Evolutionary conservation across 768 basidiomycete genomes (phyloP), one percentile per base, ranked within the genome.

Genomic region (Lentinula aciculospora): DNA sequence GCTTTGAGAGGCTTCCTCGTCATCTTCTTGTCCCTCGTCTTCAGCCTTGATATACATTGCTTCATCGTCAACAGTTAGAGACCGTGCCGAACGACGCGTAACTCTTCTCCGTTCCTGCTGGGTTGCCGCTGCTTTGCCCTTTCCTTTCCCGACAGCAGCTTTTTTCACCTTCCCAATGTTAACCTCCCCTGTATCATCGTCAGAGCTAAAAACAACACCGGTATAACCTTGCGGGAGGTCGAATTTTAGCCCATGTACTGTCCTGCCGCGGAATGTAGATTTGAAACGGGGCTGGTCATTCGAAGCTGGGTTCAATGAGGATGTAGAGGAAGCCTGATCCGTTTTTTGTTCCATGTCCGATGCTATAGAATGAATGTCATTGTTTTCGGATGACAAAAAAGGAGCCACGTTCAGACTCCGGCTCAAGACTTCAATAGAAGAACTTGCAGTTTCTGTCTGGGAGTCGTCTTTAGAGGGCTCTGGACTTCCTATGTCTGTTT

Each of bases 221-320:
- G 72, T 64, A 64, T 89, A 93, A 0, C 89, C 89, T 5, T 70
- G 64, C 1, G 90, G 91, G 0, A 92, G 62, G 19, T 74, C 70
- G 1, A 90, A 74, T 15, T 76, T 74, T 19, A 86, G 69, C 0
- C 92, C 89, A 44, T 88, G 86, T 39, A 94, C 75, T 12, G 74
- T 76, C n/a, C 92, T 74, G 10, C 92, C 92, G 2, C 92, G 78
- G 69, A 93, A 94, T 0, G 88, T 72, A 10, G 91, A 84, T 0
- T 80, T 65, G 45, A 81, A 82, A 44, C 78, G 81, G 56, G 66
- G 60, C 57, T 55, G 10, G 50, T n/a, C 31, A 19, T 50, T 21
- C 19, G 19, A 4, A 32, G 10, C n/a, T 1, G n/a, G n/a, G 58
- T 45, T 7, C 58, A 57, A 34, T 56, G 56, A 48, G 29, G 37